These are phyloP conservation scores for Rugonectria rugulosa DNA, from an alignment of 2,329 filamentous ascomycete genomes.

Conservation along the genomic window DNA sequence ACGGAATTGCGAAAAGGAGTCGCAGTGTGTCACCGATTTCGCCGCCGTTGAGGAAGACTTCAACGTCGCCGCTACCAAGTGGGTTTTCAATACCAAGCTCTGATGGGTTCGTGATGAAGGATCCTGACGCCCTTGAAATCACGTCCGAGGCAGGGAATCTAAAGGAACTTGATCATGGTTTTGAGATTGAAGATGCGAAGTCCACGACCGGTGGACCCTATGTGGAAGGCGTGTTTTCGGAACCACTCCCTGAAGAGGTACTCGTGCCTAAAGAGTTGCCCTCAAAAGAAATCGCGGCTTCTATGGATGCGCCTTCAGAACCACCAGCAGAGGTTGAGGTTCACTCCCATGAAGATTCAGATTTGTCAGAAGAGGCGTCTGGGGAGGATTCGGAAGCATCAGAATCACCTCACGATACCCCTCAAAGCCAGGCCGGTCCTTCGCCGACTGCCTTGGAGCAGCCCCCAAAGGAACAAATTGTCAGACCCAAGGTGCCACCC, in stretches of 20 bases:
- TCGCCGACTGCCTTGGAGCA: neutral
- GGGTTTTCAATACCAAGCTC: neutral
- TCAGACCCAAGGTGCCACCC: constrained; percentile 12
- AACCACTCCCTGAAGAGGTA: neutral
- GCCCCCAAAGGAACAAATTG: neutral
- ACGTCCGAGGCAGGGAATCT: too few relatives aligned
- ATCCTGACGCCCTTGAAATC: constrained; percentile 3
- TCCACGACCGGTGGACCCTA: too few relatives aligned
- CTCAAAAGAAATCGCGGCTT: neutral
- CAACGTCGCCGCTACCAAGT: constrained; percentile 15
- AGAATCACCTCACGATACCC: neutral
- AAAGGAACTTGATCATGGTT: neutral
- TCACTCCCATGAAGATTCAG: neutral
- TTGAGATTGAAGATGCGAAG: neutral
- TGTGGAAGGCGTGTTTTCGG: too few relatives aligned
- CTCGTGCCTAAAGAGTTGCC: neutral
- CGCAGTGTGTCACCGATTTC: constrained; percentile 32
- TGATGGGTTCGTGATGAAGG: constrained; percentile 2
- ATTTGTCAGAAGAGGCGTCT: neutral
- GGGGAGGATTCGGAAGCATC: neutral
- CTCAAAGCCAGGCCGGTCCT: neutral
- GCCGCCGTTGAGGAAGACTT: constrained; percentile 24
- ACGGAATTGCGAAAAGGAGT: constrained; percentile 50
- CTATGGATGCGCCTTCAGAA: neutral
- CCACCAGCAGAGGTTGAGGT: neutral